Evolutionary conservation across 108 stramenopile genomes (phyloP), one percentile per base, ranked within the genome.

Genomic region (Parietichytrium sp.): DNA sequence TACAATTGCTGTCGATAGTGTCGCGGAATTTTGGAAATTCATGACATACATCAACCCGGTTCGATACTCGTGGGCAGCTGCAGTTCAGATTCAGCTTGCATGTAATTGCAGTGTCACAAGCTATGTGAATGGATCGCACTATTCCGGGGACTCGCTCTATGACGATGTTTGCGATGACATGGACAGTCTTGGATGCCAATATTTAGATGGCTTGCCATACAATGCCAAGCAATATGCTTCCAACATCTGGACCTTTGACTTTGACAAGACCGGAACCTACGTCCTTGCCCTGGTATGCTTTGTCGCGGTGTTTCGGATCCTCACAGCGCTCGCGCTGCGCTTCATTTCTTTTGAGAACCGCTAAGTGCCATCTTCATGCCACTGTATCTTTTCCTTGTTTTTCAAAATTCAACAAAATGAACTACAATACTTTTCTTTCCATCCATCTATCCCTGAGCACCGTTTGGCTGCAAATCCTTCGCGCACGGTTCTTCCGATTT

Each of bases 31-130:
- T 36, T 72, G 61, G 61, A n/a, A 72, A 23, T 72, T 33, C 38
- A 33, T 72, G 3, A 72, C 38, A n/a, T 72, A 42, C 42, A 72
- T 72, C 61, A 72, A 72, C 33, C 61, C 61, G 61, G 20, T 72
- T 38, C 61, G 61, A n/a, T 72, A 72, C 33, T 16, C 45, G 61
- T 72, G 36, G 1, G 45, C 36, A 10, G 61, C 61, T 7, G 38
- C 45, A 10, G 61, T 72, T 2, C n/a, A 23, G 13, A 42, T 42
- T n/a, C 16, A 72, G 42, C 61, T 72, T 47, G 7, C 61, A 16
- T 72, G 61, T 42, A 42, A 7, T 15, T 33, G 45, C 6, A 23
- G 38, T 7, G 33, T 6, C 33, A 7, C 61, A 6, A 16, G 0
- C 10, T 1, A 3, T 42, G 36, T 42, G 1, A 33, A 33, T 47